phyloP scores from a whole-genome alignment of 805 yeast genomes.

The Ogataea methanolica region DNA sequence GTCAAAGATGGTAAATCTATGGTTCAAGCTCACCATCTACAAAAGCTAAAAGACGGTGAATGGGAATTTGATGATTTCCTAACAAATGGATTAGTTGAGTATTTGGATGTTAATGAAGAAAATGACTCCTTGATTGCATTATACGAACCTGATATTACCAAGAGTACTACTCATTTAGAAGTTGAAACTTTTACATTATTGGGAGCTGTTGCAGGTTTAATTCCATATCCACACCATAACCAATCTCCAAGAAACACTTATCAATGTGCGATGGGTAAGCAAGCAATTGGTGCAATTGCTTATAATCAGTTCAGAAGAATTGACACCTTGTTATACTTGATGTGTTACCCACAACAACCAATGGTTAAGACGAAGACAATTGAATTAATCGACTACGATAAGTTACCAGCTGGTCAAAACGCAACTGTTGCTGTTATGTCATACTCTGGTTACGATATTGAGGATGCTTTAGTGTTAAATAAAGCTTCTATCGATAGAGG shows the following conservation, averaged over 20 bases:
- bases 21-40: slow-evolving; percentile 69
- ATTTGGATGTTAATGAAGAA: slow-evolving; percentile 95
- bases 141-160: slow-evolving; percentile 63
- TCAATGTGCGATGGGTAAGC: slow-evolving; percentile 97
- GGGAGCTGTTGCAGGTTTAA: slow-evolving; percentile 90
- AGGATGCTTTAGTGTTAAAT: slow-evolving; percentile 94
- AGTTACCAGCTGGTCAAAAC: slow-evolving; percentile 97
- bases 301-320: slow-evolving; percentile 95
- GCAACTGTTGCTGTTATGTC: slow-evolving; percentile 99
- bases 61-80: slow-evolving; percentile 91
- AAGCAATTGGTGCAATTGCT: slow-evolving; percentile 99
- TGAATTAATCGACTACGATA: slow-evolving; percentile 91
- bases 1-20: slow-evolving; percentile 67
- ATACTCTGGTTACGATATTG: slow-evolving; percentile 98
- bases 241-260: slow-evolving; percentile 91
- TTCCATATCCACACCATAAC: slow-evolving; percentile 90
- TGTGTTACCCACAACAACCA: slow-evolving; percentile 99
- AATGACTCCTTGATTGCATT: slow-evolving; percentile 91
- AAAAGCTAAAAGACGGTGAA: slow-evolving; percentile 56
- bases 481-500: slow-evolving; percentile 94
- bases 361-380: slow-evolving; percentile 98
- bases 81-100: slow-evolving; percentile 83
- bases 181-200: slow-evolving; percentile 91
- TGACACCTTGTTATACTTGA: slow-evolving; percentile 85
- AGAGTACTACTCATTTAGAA: slow-evolving; percentile 79